A percentile compares a stretch with the other conserved stretches of the same genome.
Conservation (phyloP, 2,329 filamentous ascomycete species). For the Nemania sp. region DNA sequence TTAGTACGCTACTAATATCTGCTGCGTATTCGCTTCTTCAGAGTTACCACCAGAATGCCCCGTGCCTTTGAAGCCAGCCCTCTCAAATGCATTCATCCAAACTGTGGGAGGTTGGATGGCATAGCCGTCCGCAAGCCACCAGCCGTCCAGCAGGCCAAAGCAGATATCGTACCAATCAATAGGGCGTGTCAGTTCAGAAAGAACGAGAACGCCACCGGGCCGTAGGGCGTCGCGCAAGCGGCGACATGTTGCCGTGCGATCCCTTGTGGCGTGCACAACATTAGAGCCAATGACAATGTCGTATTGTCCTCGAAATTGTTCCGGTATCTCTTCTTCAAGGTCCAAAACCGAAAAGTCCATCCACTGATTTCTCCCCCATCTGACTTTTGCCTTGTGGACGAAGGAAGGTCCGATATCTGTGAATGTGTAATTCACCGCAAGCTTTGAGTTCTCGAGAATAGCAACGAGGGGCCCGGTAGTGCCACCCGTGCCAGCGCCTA, state of each 20-base stretch:
- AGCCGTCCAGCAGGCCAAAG: slow-evolving; percentile 8
- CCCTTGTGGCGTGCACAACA: slow-evolving; percentile 9
- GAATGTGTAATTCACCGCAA: slow-evolving; percentile 1
- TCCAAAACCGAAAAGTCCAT: slow-evolving; percentile 7
- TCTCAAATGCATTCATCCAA: slow-evolving; percentile 11
- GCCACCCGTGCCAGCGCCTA: not conserved
- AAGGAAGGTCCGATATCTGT: slow-evolving; percentile 6
- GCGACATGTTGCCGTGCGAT: slow-evolving; percentile 4
- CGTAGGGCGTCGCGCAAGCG: slow-evolving; percentile 1
- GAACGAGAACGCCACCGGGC: slow-evolving; percentile 1
- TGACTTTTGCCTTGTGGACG: not conserved
- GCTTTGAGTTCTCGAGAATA: not conserved
- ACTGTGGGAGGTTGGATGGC: slow-evolving; percentile 3
- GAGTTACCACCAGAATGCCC: slow-evolving; percentile 6
- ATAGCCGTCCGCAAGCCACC: slow-evolving; percentile 8
- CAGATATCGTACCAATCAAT: slow-evolving; percentile 9
- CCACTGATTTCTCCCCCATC: not conserved
- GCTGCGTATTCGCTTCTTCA: slow-evolving; percentile 9
- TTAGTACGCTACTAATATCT: slow-evolving; percentile 5
- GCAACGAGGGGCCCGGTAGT: slow-evolving; percentile 5
- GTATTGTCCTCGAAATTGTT: slow-evolving; percentile 4
- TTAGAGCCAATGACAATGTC: slow-evolving; percentile 10
- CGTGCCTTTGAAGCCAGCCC: not conserved
- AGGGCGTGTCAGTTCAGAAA: slow-evolving; percentile 6
- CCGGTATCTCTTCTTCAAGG: not conserved